These are phyloP conservation scores for Candida sanyaensis DNA, from an alignment of 1,139 yeast genomes.

Conservation along the genomic window DNA sequence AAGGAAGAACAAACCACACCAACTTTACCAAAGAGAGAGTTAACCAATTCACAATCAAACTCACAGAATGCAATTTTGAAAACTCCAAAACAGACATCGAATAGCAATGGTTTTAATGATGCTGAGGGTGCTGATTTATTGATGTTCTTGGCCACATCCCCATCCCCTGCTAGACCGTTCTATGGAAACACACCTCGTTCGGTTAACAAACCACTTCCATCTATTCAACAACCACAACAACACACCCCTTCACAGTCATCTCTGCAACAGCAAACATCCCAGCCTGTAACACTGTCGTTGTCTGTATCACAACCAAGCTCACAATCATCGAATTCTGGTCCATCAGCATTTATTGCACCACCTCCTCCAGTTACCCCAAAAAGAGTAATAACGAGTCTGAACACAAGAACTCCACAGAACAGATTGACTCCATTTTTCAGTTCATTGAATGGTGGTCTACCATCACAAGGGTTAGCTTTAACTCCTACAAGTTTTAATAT, in stretches of 20 bases:
- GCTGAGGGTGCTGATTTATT: slow-evolving; percentile 84
- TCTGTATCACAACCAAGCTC: slow-evolving; percentile 4
- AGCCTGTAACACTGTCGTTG: background rate
- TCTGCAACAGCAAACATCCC: slow-evolving; percentile 3
- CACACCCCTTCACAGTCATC: slow-evolving; percentile 16
- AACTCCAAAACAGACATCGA: slow-evolving; percentile 29
- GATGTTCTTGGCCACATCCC: slow-evolving; percentile 83
- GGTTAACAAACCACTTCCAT: slow-evolving; percentile 4
- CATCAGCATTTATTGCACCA: slow-evolving; percentile 36
- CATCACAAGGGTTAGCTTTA: slow-evolving; percentile 45
- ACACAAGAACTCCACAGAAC: slow-evolving; percentile 45
- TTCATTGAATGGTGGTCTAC: slow-evolving; percentile 28
- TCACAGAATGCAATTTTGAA: slow-evolving; percentile 19
- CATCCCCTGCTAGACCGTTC: slow-evolving; percentile 63
- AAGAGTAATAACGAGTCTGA: slow-evolving; percentile 19
- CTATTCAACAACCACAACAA: slow-evolving; percentile 9
- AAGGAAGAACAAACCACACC: slow-evolving; percentile 34
- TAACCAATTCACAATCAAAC: slow-evolving; percentile 8
- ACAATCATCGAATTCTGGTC: slow-evolving; percentile 2
- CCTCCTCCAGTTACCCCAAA: slow-evolving; percentile 52
- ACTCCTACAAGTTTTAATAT: slow-evolving; percentile 78
- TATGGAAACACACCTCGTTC: slow-evolving; percentile 36
- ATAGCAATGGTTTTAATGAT: slow-evolving; percentile 31
- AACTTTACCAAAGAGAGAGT: slow-evolving; percentile 28
- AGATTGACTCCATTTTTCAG: slow-evolving; percentile 46